Conservation (phyloP, 345 rosid species). For the Ricinus communis region DNA sequence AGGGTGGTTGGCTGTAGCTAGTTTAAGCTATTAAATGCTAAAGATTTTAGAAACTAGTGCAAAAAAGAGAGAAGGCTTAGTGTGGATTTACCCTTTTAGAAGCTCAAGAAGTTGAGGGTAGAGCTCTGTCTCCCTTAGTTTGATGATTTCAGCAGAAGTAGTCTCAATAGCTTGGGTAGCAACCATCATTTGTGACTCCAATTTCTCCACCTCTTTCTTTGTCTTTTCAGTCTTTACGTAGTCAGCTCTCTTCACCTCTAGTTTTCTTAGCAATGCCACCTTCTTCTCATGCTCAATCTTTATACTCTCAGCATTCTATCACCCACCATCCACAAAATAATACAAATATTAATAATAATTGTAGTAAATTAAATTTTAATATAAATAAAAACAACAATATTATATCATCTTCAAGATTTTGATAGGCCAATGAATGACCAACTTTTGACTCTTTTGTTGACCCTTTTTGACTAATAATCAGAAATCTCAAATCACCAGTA, state of each 20-base stretch:
- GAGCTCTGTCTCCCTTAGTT: slow-evolving; percentile 75
- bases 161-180: slow-evolving; percentile 80
- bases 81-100: slow-evolving; percentile 68
- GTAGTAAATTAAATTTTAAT: too few species aligned
- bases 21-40: slow-evolving; percentile 10
- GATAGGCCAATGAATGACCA: too few species aligned
- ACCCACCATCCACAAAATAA: not conserved
- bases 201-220: slow-evolving; percentile 77
- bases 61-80: not conserved
- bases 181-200: slow-evolving; percentile 83
- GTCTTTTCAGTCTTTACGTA: slow-evolving; percentile 78
- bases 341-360: too few species aligned
- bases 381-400: too few species aligned
- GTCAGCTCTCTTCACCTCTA: slow-evolving; percentile 82
- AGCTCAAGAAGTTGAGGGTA: slow-evolving; percentile 88
- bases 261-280: slow-evolving; percentile 67
- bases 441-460: not conserved
- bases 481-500: too few species aligned
- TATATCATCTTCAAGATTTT: too few species aligned
- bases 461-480: not conserved
- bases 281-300: slow-evolving; percentile 87
- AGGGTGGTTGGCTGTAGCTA: not conserved
- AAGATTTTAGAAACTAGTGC: not conserved
- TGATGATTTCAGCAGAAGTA: slow-evolving; percentile 76
- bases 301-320: slow-evolving; percentile 59